A percentile compares a stretch with the other conserved stretches of the same genome.
Evolutionary conservation across 768 basidiomycete genomes (phyloP).

Genomic region (Lentinula raphanica): DNA sequence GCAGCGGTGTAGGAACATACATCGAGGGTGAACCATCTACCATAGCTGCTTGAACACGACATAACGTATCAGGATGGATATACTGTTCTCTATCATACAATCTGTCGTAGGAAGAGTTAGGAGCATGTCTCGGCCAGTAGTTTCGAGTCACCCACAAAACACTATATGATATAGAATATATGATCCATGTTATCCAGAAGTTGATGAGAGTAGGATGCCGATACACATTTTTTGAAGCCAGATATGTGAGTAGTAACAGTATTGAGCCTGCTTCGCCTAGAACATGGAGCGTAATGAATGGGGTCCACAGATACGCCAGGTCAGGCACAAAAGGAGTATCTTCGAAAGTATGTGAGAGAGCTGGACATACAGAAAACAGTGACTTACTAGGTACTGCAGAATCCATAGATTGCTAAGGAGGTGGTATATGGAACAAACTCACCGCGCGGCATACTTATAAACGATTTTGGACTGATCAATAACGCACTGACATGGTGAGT

Average conservation of each 20-base stretch:
- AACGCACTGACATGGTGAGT: too few species aligned
- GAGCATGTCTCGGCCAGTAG: neutral
- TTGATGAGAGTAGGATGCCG: constrained; percentile 53
- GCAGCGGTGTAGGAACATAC: too few species aligned
- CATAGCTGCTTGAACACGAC: constrained; percentile 48
- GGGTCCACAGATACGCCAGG: constrained; percentile 25
- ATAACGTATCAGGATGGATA: constrained; percentile 28
- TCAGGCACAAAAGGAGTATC: constrained; percentile 8
- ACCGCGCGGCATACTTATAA: too few species aligned
- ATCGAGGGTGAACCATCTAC: constrained; percentile 49
- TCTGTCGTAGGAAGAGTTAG: constrained; percentile 7
- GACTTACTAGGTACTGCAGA: too few species aligned
- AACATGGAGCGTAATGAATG: constrained; percentile 44
- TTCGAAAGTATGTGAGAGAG: neutral
- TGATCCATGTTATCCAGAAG: constrained; percentile 50
- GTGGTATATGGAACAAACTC: too few species aligned
- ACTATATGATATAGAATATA: constrained; percentile 49
- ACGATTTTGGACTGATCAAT: too few species aligned
- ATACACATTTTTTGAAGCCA: constrained; percentile 34
- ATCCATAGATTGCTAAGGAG: too few species aligned
- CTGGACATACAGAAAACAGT: neutral
- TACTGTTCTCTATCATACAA: constrained; percentile 12
- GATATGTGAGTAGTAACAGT: constrained; percentile 39
- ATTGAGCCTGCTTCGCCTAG: constrained; percentile 49
- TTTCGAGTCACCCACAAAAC: constrained; percentile 37